Percentiles rank a stretch among this genome's conserved stretches.
phyloP scores from a whole-genome alignment of 2,329 filamentous ascomycete genomes.

The Ophiostoma fasciatum region DNA sequence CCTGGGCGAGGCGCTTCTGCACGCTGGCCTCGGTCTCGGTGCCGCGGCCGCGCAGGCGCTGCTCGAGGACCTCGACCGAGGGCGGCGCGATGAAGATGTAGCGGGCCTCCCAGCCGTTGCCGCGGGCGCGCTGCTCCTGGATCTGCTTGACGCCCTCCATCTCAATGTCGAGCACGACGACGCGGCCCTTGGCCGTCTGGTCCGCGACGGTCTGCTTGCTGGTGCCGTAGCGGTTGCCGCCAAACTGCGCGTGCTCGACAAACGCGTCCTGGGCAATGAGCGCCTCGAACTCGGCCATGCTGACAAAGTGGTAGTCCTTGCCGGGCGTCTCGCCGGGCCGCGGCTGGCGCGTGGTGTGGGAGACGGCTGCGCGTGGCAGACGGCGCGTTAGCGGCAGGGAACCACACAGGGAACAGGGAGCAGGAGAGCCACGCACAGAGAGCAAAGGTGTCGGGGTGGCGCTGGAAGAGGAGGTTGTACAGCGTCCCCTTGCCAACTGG shows the following conservation, averaged over 20 bases:
- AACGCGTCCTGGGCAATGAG: slow-evolving; percentile 59
- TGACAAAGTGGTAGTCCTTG: slow-evolving; percentile 68
- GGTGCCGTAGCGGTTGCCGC: slow-evolving; percentile 77
- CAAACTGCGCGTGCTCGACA: slow-evolving; percentile 73
- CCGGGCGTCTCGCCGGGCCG: slow-evolving; percentile 62
- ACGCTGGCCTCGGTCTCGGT: slow-evolving; percentile 67
- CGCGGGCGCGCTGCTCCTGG: slow-evolving; percentile 8
- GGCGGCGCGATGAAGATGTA: slow-evolving; percentile 81
- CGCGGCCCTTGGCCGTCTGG: slow-evolving; percentile 52
- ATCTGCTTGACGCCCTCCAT: slow-evolving; percentile 98
- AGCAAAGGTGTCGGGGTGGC: slow-evolving; percentile 11
- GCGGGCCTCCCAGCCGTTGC: slow-evolving; percentile 56
- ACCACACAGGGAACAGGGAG: background rate
- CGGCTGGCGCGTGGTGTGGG: slow-evolving; percentile 68
- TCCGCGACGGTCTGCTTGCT: slow-evolving; percentile 51
- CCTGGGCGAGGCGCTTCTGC: slow-evolving; percentile 54
- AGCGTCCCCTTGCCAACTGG: slow-evolving; percentile 65
- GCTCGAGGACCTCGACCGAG: slow-evolving; percentile 56
- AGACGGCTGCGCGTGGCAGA: slow-evolving; percentile 36
- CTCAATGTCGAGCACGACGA: slow-evolving; percentile 87
- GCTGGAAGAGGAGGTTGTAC: slow-evolving; percentile 52
- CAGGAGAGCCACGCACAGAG: slow-evolving; percentile 20
- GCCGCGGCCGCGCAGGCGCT: slow-evolving; percentile 55
- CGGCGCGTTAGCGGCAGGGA: too few relatives aligned
- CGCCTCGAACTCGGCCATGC: slow-evolving; percentile 48